These are phyloP conservation scores for Closterium sp. DNA, from an alignment of 139 green algal genomes.

Conservation along the genomic window DNA sequence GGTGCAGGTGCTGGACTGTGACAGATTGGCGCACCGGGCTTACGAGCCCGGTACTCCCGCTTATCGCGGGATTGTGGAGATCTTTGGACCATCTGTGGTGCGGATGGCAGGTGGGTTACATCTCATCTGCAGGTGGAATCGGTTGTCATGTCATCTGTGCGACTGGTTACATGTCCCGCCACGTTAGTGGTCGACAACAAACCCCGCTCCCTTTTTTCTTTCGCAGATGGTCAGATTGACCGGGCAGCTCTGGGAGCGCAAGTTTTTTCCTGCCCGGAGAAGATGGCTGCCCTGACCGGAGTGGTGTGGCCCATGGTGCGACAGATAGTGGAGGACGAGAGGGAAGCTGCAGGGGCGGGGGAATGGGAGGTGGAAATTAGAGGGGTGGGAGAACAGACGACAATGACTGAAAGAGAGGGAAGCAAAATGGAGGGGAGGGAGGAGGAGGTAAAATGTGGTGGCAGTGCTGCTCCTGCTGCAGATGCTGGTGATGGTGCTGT, in stretches of 20 bases:
- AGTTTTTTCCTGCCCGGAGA: slow-evolving; percentile 17
- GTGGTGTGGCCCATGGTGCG: slow-evolving; percentile 43
- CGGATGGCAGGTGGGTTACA: no score
- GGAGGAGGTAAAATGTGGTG: no score
- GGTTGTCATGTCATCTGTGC: background rate
- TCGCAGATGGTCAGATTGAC: slow-evolving; percentile 23
- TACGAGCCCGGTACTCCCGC: background rate
- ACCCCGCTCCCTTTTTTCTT: no score
- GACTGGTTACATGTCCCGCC: no score
- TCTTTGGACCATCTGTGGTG: background rate
- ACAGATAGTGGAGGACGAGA: slow-evolving; percentile 24
- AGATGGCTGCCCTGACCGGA: slow-evolving; percentile 20
- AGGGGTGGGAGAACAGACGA: no score
- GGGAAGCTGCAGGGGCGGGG: slow-evolving; percentile 8
- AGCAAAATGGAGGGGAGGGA: no score
- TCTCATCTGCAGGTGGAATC: no score
- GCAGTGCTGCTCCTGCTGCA: slow-evolving; percentile 5
- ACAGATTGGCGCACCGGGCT: background rate
- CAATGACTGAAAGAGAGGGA: no score
- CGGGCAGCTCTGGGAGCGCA: slow-evolving; percentile 14
- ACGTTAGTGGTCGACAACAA: no score
- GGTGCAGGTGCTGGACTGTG: background rate
- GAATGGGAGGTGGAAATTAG: background rate
- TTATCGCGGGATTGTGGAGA: background rate
- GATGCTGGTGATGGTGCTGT: background rate